Conservation (phyloP, 768 basidiomycete species). For the Hypholoma fasciculare region DNA sequence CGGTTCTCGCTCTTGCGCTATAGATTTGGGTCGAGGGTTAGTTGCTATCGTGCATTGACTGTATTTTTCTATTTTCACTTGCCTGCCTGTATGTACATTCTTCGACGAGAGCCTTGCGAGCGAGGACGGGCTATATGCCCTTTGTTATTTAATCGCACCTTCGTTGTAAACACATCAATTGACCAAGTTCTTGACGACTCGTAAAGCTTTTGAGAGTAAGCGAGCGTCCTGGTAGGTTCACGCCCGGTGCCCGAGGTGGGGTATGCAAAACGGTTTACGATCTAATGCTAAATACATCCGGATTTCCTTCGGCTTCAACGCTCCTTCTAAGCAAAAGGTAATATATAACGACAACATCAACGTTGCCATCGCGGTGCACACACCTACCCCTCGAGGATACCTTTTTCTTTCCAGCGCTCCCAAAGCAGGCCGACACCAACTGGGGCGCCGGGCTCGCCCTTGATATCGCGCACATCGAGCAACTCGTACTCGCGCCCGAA, state of each 20-base stretch:
- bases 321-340: background rate
- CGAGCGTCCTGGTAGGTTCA: too few species aligned
- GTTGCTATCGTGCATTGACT: background rate
- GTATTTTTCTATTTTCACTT: background rate
- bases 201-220: too few species aligned
- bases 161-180: background rate
- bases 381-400: slow-evolving; percentile 51
- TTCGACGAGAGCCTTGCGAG: slow-evolving; percentile 5
- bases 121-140: background rate
- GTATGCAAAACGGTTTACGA: too few species aligned
- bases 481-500: slow-evolving; percentile 95
- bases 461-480: slow-evolving; percentile 86
- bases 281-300: too few species aligned
- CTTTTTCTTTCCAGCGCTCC: slow-evolving; percentile 91
- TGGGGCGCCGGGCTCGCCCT: slow-evolving; percentile 56
- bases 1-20: background rate
- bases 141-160: background rate
- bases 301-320: too few species aligned
- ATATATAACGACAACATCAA: background rate
- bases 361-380: background rate
- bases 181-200: background rate
- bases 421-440: slow-evolving; percentile 80
- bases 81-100: background rate
- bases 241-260: too few species aligned
- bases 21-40: background rate